Evolutionary conservation across 495 filamentous ascomycete species (phyloP).

Genomic region (Penicillium riverlandense): DNA sequence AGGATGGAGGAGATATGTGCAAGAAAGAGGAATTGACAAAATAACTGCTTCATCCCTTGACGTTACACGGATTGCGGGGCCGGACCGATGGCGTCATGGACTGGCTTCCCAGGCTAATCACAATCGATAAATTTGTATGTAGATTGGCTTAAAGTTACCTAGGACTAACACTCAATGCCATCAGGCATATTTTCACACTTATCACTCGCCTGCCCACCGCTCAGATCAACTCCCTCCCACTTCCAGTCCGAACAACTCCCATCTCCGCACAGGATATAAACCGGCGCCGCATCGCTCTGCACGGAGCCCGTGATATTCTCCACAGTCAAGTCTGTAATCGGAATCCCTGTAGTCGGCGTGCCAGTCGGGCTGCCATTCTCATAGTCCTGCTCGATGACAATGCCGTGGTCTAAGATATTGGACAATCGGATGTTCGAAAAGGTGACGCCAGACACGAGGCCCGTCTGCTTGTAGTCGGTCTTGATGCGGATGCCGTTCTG

Average conservation of each 20-base stretch:
- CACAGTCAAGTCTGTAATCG: constrained; percentile 54
- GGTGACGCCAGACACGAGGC: constrained; percentile 48
- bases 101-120: too few species aligned
- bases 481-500: constrained; percentile 59
- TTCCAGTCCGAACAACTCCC: constrained; percentile 40
- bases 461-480: constrained; percentile 51
- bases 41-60: too few species aligned
- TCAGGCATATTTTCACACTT: constrained; percentile 37
- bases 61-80: neutral
- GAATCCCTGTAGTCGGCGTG: constrained; percentile 53
- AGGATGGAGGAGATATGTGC: too few species aligned
- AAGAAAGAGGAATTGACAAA: neutral
- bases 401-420: constrained; percentile 53
- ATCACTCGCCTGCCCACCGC: constrained; percentile 39
- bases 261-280: constrained; percentile 51
- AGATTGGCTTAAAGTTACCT: neutral
- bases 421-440: constrained; percentile 54
- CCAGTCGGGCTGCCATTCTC: constrained; percentile 55
- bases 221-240: constrained; percentile 38
- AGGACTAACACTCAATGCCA: constrained; percentile 19
- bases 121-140: too few species aligned
- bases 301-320: constrained; percentile 45
- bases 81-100: neutral
- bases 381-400: constrained; percentile 66
- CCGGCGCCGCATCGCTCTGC: constrained; percentile 26